These are phyloP conservation scores for Adansonia gregorii DNA, from an alignment of 441 rosid genomes.

Conservation along the genomic window DNA sequence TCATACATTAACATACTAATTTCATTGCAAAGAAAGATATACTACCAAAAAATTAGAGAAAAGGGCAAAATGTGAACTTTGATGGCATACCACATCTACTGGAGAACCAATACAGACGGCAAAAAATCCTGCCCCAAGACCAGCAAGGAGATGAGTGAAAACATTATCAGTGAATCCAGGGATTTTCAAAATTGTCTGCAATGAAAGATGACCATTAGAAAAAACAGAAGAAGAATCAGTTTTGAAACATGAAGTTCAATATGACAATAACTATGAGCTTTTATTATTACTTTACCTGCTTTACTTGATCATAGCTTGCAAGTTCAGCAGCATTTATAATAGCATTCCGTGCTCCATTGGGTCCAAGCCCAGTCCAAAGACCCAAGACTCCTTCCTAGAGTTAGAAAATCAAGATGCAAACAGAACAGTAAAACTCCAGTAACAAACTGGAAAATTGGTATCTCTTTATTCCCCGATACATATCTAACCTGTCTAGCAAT, in stretches of 20 bases:
- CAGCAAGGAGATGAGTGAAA: conserved; percentile 88
- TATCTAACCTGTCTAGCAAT: conserved; percentile 77
- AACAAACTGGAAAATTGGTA: conserved; percentile 9
- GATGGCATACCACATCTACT: conserved; percentile 86
- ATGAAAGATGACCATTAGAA: conserved; percentile 18
- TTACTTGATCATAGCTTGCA: conserved; percentile 98
- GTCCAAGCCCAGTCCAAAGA: conserved; percentile 98
- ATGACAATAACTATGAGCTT: too few relatives aligned
- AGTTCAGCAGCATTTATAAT: conserved; percentile 98
- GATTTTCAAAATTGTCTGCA: conserved; percentile 88
- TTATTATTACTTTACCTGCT: conserved; percentile 54
- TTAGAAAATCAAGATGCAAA: conserved; percentile 28
- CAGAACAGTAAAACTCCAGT: too few relatives aligned
- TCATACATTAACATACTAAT: conserved; percentile 9
- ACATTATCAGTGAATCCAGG: conserved; percentile 94
- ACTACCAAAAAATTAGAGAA: background rate
- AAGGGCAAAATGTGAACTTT: conserved; percentile 19
- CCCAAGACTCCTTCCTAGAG: conserved; percentile 85
- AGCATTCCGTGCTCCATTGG: conserved; percentile 90
- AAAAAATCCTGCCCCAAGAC: conserved; percentile 96
- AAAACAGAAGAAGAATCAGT: background rate
- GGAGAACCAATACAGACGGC: conserved; percentile 99
- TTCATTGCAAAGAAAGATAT: background rate
- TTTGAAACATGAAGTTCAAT: too few relatives aligned
- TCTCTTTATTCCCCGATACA: conserved; percentile 28